Evolutionary conservation across 2,329 filamentous ascomycete species (phyloP).

Genomic region (Myriosclerotinia duriaeana): DNA sequence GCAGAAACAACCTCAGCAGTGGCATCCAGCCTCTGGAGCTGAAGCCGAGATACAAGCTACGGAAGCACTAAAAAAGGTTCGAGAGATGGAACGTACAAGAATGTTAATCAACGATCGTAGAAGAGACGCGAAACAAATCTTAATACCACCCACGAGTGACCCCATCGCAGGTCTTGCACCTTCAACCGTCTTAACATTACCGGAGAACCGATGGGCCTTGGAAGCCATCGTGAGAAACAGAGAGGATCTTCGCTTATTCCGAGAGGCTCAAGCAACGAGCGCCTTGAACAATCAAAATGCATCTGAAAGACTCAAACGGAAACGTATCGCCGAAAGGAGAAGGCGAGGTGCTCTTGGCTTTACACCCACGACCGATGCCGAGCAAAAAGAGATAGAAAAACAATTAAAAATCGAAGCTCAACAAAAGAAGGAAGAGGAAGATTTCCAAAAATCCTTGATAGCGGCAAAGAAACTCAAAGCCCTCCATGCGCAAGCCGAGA

Average conservation of each 20-base stretch:
- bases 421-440: background rate
- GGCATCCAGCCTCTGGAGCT: background rate
- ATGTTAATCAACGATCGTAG: background rate
- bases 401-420: background rate
- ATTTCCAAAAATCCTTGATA: background rate
- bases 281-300: conserved; percentile 4
- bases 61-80: background rate
- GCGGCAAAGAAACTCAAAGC: background rate
- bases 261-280: background rate
- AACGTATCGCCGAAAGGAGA: background rate
- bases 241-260: background rate
- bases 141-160: background rate
- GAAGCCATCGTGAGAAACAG: conserved; percentile 7
- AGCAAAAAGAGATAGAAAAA: background rate
- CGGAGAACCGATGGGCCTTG: conserved; percentile 3
- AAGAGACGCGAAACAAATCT: background rate
- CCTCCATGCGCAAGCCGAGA: background rate
- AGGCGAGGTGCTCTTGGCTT: background rate
- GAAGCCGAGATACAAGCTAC: background rate
- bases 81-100: conserved; percentile 9
- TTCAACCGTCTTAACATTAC: background rate
- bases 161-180: conserved; percentile 12
- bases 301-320: conserved; percentile 10
- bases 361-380: background rate
- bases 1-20: background rate